A percentile compares a stretch with the other conserved stretches of the same genome.
phyloP scores from a whole-genome alignment of 2,329 filamentous ascomycete species.

The Sporothrix luriei region DNA sequence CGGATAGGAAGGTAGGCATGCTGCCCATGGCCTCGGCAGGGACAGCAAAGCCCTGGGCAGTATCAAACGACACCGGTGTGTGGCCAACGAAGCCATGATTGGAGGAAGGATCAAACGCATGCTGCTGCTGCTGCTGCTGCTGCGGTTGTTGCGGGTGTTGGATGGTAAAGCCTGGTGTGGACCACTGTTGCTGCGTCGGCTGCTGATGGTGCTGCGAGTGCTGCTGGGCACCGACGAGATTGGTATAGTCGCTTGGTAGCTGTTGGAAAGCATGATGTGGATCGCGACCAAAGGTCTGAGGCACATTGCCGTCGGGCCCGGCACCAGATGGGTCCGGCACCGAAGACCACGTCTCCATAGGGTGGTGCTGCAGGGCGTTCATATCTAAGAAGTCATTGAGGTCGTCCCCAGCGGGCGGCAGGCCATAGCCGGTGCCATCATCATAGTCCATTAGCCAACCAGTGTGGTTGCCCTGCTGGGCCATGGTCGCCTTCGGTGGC shows the following conservation, averaged over 20 bases:
- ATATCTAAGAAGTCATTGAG: constrained; percentile 31
- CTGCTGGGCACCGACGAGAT: constrained; percentile 7
- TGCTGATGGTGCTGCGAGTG: not conserved
- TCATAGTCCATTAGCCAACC: constrained; percentile 35
- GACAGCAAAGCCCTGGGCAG: constrained; percentile 21
- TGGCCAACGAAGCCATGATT: constrained; percentile 18
- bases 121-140: constrained; percentile 22
- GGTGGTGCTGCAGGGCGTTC: constrained; percentile 32
- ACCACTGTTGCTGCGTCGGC: not conserved
- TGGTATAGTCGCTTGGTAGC: constrained; percentile 15
- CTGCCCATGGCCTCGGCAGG: constrained; percentile 15
- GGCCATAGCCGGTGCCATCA: constrained; percentile 28
- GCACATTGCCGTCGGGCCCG: not conserved
- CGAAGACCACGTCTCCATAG: constrained; percentile 31
- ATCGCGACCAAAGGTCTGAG: constrained; percentile 5
- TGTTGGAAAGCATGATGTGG: constrained; percentile 21
- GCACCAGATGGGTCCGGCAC: not conserved
- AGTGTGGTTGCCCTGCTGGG: constrained; percentile 34
- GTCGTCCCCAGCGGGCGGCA: constrained; percentile 29
- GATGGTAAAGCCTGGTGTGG: not conserved
- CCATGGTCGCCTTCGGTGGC: constrained; percentile 29
- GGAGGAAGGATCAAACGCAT: constrained; percentile 19
- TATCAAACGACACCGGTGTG: constrained; percentile 1
- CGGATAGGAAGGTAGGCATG: constrained; percentile 23
- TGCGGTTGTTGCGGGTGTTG: constrained; percentile 20